A percentile compares a stretch with the other conserved stretches of the same genome.
Conservation (phyloP, 2,329 filamentous ascomycete genomes). For the Cadophora sp. region DNA sequence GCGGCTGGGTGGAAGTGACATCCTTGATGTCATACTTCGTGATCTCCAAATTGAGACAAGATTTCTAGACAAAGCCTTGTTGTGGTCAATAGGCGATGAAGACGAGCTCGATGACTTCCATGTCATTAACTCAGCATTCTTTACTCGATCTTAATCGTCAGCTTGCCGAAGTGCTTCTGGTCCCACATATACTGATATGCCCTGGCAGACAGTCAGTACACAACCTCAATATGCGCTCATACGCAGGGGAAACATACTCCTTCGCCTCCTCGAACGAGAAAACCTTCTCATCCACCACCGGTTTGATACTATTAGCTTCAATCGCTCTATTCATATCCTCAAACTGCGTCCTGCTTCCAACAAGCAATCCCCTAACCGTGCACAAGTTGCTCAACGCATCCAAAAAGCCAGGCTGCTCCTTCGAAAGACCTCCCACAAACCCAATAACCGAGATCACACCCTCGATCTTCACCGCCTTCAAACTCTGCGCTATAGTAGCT, state of each 20-base stretch:
- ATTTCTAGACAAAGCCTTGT: constrained; percentile 12
- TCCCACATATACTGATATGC: constrained; percentile 58
- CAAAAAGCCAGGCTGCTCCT: constrained; percentile 42
- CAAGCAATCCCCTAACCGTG: constrained; percentile 54
- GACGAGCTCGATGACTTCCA: constrained; percentile 19
- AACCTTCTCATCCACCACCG: constrained; percentile 53
- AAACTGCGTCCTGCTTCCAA: constrained; percentile 55
- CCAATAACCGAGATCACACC: constrained; percentile 51
- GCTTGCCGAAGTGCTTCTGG: constrained; percentile 58
- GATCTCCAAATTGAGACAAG: constrained; percentile 18
- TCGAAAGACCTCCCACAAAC: constrained; percentile 41
- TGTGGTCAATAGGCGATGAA: constrained; percentile 16
- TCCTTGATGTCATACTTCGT: constrained; percentile 18
- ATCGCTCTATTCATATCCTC: constrained; percentile 59
- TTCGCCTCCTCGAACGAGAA: constrained; percentile 54
- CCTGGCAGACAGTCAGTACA: constrained; percentile 32
- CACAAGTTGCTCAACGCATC: constrained; percentile 44
- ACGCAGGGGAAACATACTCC: constrained; percentile 43
- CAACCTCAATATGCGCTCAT: neutral
- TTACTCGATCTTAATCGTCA: constrained; percentile 47
- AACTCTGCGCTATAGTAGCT: constrained; percentile 48
- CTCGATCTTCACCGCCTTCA: constrained; percentile 49
- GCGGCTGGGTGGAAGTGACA: constrained; percentile 20
- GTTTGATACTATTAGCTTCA: constrained; percentile 53
- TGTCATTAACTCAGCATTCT: constrained; percentile 22